Conservation (phyloP, 495 filamentous ascomycete species). For the Schizothecium vesticola region DNA sequence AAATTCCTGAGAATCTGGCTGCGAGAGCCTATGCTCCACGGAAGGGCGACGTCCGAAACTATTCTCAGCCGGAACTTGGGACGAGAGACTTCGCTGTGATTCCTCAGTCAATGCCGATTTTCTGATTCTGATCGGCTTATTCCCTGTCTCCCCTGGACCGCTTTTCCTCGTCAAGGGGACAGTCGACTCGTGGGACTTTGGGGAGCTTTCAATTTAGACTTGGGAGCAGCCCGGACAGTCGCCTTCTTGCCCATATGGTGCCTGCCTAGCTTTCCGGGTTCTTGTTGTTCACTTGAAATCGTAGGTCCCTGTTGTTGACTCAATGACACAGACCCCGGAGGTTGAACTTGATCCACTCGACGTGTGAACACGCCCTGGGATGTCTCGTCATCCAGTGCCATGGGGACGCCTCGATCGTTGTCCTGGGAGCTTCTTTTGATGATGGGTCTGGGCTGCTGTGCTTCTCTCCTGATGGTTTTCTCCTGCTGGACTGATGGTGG, state of each 20-base stretch:
- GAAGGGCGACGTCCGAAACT: not conserved
- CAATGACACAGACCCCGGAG: not conserved
- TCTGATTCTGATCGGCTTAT: not conserved
- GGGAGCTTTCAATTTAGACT: not conserved
- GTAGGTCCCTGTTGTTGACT: not conserved
- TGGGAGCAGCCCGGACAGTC: not conserved
- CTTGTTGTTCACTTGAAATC: not conserved
- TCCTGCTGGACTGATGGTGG: conserved; percentile 37
- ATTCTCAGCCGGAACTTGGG: not conserved
- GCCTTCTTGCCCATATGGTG: not conserved
- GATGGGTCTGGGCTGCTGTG: conserved; percentile 30
- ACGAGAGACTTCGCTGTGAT: not conserved
- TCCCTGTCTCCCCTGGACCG: not conserved
- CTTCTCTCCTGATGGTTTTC: conserved; percentile 30
- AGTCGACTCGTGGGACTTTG: not conserved
- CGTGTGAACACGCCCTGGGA: not conserved
- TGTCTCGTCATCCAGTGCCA: not conserved
- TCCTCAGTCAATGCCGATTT: not conserved
- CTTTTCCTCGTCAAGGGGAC: not conserved
- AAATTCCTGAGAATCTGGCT: not conserved
- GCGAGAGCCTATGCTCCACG: not conserved
- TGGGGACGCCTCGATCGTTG: not conserved
- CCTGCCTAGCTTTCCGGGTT: not conserved
- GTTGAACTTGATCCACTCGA: not conserved
- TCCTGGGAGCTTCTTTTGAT: conserved; percentile 31